phyloP scores from a whole-genome alignment of 1,284 basidiomycete species.

The Exobasidium cylindrosporum region DNA sequence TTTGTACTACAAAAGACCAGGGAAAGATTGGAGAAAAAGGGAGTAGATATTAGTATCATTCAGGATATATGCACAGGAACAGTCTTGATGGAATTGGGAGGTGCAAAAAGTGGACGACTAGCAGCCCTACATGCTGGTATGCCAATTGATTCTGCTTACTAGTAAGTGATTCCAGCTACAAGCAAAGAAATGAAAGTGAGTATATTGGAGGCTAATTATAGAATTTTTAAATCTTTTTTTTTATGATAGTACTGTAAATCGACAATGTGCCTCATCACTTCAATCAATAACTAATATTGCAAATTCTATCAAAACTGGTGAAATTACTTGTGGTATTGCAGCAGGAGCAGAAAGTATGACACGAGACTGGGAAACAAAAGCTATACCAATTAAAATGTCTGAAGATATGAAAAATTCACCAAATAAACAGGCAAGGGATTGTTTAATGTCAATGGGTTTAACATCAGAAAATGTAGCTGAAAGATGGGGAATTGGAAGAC shows the following conservation, averaged over 20 bases:
- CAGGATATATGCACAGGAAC: slow-evolving; percentile 56
- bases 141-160: slow-evolving; percentile 27
- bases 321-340: slow-evolving; percentile 48
- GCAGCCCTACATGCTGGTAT: slow-evolving; percentile 55
- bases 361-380: slow-evolving; percentile 50
- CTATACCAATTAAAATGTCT: slow-evolving; percentile 52
- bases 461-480: slow-evolving; percentile 49
- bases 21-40: slow-evolving; percentile 48
- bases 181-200: too few species aligned
- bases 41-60: slow-evolving; percentile 52
- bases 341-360: slow-evolving; percentile 53
- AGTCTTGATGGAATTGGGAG: slow-evolving; percentile 57
- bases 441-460: slow-evolving; percentile 53
- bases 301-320: slow-evolving; percentile 49
- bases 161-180: slow-evolving; percentile 23
- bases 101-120: slow-evolving; percentile 55
- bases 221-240: too few species aligned
- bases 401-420: slow-evolving; percentile 45
- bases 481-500: slow-evolving; percentile 37
- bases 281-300: slow-evolving; percentile 56
- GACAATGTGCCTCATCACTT: slow-evolving; percentile 55
- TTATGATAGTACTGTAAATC: slow-evolving; percentile 55
- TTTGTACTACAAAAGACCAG: slow-evolving; percentile 51
- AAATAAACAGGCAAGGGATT: slow-evolving; percentile 49
- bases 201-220: too few species aligned